A percentile compares a stretch with the other conserved stretches of the same genome.
These are phyloP conservation scores for Podaxis mareebaensis DNA, from an alignment of 768 basidiomycete species.

Conservation along the genomic window DNA sequence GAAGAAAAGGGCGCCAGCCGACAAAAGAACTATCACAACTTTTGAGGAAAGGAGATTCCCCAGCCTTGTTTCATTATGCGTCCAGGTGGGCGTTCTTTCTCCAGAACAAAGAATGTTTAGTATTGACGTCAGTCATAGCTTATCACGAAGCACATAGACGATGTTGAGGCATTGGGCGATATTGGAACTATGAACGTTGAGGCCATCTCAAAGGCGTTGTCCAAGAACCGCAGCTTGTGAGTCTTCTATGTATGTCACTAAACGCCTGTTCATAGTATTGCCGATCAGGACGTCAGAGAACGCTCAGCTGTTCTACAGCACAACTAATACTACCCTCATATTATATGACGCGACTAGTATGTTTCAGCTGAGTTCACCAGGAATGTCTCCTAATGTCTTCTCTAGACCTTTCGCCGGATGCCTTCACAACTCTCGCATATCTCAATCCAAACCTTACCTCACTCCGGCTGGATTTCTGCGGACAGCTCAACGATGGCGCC, in stretches of 20 bases:
- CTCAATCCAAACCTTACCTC: conserved; percentile 84
- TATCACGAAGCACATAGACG: conserved; percentile 82
- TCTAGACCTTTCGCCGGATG: conserved; percentile 67
- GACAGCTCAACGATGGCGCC: conserved; percentile 68
- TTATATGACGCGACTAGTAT: conserved; percentile 91
- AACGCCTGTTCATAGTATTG: neutral
- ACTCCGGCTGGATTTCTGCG: conserved; percentile 85
- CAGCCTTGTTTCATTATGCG: conserved; percentile 76
- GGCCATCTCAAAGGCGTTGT: conserved; percentile 78
- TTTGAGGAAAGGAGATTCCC: conserved; percentile 74
- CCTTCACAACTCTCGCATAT: conserved; percentile 67
- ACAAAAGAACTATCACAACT: conserved; percentile 65
- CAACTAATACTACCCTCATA: conserved; percentile 61
- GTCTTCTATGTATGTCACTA: conserved; percentile 31
- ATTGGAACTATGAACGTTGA: conserved; percentile 85
- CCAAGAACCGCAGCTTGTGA: conserved; percentile 80
- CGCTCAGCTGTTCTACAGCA: conserved; percentile 81
- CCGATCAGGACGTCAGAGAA: conserved; percentile 70
- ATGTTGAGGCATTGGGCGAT: conserved; percentile 87
- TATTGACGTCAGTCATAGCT: conserved; percentile 44
- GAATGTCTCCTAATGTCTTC: neutral
- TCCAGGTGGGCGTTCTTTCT: conserved; percentile 52
- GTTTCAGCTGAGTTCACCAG: conserved; percentile 25
- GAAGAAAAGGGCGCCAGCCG: conserved; percentile 63
- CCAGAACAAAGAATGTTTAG: neutral